Evolutionary conservation across 2,329 filamentous ascomycete genomes (phyloP).

Genomic region (Lachnellula subtilissima): DNA sequence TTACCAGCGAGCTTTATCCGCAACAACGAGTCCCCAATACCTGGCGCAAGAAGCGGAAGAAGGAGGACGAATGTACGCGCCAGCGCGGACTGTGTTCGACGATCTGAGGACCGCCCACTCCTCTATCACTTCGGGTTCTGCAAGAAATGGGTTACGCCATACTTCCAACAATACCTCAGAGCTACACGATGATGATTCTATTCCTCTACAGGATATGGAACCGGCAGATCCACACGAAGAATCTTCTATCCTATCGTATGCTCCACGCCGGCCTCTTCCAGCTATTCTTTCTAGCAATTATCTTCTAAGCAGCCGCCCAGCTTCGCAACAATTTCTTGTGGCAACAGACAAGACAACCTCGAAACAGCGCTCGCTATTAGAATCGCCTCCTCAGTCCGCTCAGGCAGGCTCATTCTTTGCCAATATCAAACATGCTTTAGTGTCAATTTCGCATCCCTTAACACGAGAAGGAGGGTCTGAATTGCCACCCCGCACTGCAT

Average conservation of each 20-base stretch:
- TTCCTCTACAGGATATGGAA: constrained; percentile 18
- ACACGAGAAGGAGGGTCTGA: not conserved
- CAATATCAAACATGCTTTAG: constrained; percentile 7
- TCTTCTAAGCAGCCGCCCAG: not conserved
- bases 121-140: constrained; percentile 26
- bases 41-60: not conserved
- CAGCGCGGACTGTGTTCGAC: constrained; percentile 24
- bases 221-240: not conserved
- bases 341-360: not conserved
- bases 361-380: not conserved
- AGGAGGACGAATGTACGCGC: constrained; percentile 12
- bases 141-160: constrained; percentile 10
- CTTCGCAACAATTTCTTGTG: not conserved
- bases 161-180: constrained; percentile 5
- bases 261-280: constrained; percentile 13
- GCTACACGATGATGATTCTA: constrained; percentile 15
- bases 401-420: not conserved
- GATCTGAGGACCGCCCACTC: constrained; percentile 27
- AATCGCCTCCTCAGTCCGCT: not conserved
- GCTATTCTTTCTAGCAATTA: constrained; percentile 3
- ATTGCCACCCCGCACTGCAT: not conserved
- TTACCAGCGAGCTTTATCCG: not conserved
- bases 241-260: constrained; percentile 6
- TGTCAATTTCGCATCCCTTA: constrained; percentile 2
- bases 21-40: not conserved